These are phyloP conservation scores for Chlorophyllum brunneum DNA, from an alignment of 768 basidiomycete species.

Conservation along the genomic window DNA sequence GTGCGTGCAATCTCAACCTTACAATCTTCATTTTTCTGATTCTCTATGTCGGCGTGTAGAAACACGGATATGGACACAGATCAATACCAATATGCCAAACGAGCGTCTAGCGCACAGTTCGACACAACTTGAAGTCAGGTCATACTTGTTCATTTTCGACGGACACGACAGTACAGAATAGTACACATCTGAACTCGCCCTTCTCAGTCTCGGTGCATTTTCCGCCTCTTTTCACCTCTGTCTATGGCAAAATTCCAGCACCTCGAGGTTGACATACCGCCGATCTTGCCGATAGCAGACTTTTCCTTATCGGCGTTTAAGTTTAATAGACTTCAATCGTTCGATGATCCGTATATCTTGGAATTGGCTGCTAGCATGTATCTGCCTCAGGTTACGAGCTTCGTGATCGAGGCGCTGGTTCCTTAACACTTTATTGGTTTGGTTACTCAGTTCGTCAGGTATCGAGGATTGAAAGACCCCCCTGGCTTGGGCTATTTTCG, in stretches of 20 bases:
- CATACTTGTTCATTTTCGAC: conserved; percentile 84
- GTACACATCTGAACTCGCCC: conserved; percentile 68
- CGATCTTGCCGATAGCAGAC: conserved; percentile 74
- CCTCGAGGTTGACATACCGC: conserved; percentile 84
- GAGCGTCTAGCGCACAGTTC: conserved; percentile 81
- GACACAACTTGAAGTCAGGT: conserved; percentile 86
- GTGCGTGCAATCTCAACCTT: conserved; percentile 53
- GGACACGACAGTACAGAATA: conserved; percentile 82
- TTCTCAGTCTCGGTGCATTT: conserved; percentile 84
- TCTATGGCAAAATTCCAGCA: conserved; percentile 65
- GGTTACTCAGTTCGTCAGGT: too few species aligned
- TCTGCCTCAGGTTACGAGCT: conserved; percentile 84
- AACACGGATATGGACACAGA: conserved; percentile 37
- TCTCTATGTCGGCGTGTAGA: conserved; percentile 25
- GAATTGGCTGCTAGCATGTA: conserved; percentile 88
- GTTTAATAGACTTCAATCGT: conserved; percentile 78
- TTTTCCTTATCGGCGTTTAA: conserved; percentile 91
- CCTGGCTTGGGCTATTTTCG: too few species aligned
- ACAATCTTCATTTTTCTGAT: not conserved
- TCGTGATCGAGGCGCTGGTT: conserved; percentile 43
- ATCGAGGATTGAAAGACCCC: too few species aligned
- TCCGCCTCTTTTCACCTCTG: conserved; percentile 15
- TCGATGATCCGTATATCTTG: conserved; percentile 80
- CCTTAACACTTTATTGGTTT: not conserved
- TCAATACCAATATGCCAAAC: conserved; percentile 38